phyloP scores from a whole-genome alignment of 176 grass and related monocot species.

The Eragrostis curvula region DNA sequence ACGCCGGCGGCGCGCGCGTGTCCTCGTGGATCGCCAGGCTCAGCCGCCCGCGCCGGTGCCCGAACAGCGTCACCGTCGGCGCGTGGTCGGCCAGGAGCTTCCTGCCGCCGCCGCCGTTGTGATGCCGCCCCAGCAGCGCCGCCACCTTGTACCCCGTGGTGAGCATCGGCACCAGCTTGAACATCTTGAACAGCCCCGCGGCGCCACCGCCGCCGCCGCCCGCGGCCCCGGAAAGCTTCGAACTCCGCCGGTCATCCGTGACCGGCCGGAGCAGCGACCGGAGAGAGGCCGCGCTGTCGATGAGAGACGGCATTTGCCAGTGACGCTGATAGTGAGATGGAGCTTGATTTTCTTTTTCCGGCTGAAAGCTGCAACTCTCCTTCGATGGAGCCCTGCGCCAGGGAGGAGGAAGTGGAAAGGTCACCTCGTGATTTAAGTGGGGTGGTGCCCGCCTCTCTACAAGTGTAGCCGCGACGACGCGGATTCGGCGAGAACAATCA shows the following conservation, averaged over 20 bases:
- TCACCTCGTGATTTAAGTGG: constrained; percentile 48
- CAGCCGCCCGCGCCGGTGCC: constrained; percentile 75
- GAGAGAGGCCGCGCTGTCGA: constrained; percentile 53
- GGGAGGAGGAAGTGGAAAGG: constrained; percentile 25
- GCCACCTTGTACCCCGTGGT: constrained; percentile 87
- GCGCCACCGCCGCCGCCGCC: constrained; percentile 24
- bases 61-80: constrained; percentile 82
- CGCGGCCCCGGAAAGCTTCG: constrained; percentile 33
- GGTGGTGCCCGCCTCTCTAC: background rate
- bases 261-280: constrained; percentile 64
- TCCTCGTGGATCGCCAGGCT: constrained; percentile 94
- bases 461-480: background rate
- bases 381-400: constrained; percentile 23
- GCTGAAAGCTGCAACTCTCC: constrained; percentile 16
- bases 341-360: constrained; percentile 19
- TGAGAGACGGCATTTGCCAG: constrained; percentile 62
- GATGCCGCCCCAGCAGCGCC: constrained; percentile 65
- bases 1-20: constrained; percentile 71
- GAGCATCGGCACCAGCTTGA: constrained; percentile 87
- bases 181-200: constrained; percentile 76
- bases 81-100: constrained; percentile 79
- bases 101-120: constrained; percentile 45
- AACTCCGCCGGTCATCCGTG: constrained; percentile 45
- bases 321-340: background rate
- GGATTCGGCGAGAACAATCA: background rate